Evolutionary conservation across 2,329 filamentous ascomycete species (phyloP), one percentile per base, ranked within the genome.

Genomic region (Fulvia fulva): DNA sequence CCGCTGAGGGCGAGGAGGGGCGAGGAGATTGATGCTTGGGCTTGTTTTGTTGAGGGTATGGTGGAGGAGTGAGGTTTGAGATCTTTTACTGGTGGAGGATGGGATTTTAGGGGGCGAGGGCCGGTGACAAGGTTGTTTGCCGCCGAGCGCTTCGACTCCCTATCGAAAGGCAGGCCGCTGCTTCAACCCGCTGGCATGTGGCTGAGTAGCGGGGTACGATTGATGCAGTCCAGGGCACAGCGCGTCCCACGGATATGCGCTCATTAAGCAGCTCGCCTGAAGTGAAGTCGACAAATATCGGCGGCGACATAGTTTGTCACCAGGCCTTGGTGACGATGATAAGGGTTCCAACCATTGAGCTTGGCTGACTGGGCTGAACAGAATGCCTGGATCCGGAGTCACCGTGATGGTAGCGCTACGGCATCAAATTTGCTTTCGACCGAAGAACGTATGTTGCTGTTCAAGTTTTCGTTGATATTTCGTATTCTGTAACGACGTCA

Each of bases 41-140:
- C 41, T 44, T 53, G 50, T 51, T 60, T 60, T 56, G 43, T 60
- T 28, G 46, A 43, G 23, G 57, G 53, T 6, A 50, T 50, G 47
- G 16, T 50, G 11, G 25, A 50, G 23, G 45, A 44, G 32, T 16
- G 16, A 37, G 32, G 32, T n/a, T n/a, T n/a, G n/a, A n/a, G n/a
- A n/a, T n/a, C n/a, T n/a, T n/a, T n/a, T n/a, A n/a, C n/a, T n/a
- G n/a, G n/a, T n/a, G 16, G 32, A 8, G 16, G 9, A 37, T 37
- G 32, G 32, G 32, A 37, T 37, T 16, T 9, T 8, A 37, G 16
- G 32, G 16, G 32, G 9, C n/a, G n/a, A n/a, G n/a, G n/a, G n/a
- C n/a, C n/a, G n/a, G n/a, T n/a, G n/a, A n/a, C n/a, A n/a, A n/a
- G n/a, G n/a, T n/a, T n/a, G n/a, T n/a, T n/a, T n/a, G n/a, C n/a